Evolutionary conservation across 768 basidiomycete species (phyloP), one percentile per base, ranked within the genome.

Genomic region (Boletus sp.): DNA sequence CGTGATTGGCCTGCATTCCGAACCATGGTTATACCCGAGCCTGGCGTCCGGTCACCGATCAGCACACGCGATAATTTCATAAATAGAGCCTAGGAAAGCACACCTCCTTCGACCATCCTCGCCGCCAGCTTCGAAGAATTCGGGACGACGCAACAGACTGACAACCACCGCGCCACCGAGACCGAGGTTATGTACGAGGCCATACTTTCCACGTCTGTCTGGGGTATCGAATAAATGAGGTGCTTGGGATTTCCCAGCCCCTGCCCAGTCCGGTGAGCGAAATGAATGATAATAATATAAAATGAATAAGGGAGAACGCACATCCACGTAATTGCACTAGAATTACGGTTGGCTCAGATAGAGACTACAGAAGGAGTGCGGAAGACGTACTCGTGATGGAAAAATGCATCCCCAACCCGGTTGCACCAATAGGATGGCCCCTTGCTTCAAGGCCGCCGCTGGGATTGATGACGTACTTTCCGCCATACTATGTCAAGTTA

Each of bases 381-480:
- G 4, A 41, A 29, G n/a, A 69, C 85, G 41, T 68, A 86, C 86
- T 88, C 61, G 85, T 79, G 57, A 90, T 85, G 62, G 87, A 89
- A 68, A 88, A 88, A 64, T 88, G 87, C 88, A 90, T 90, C 23
- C 84, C 87, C 5, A 90, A 70, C 1, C 89, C 88, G 7, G 87
- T 90, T 0, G 88, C 88, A 19, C 88, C 88, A 23, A 90, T 77
- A 4, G 89, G 89, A 62, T 92, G 88, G 1, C 90, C 90, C 63
- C 90, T 90, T 19, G 88, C 86, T 64, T 92, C 89, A 9, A 93
- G 78, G 0, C 90, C 88, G n/a, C 90, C 88, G 45, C 86, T 87
- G 0, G 90, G 87, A 61, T 92, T 92, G 43, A 93, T 71, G 11
- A 92, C 87, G 45, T 81, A 92, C 67, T 89, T 88, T 7, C 90